Evolutionary conservation across 352 stramenopile species (phyloP), one percentile per base, ranked within the genome.

Genomic region (Globisporangium paroecandrum): DNA sequence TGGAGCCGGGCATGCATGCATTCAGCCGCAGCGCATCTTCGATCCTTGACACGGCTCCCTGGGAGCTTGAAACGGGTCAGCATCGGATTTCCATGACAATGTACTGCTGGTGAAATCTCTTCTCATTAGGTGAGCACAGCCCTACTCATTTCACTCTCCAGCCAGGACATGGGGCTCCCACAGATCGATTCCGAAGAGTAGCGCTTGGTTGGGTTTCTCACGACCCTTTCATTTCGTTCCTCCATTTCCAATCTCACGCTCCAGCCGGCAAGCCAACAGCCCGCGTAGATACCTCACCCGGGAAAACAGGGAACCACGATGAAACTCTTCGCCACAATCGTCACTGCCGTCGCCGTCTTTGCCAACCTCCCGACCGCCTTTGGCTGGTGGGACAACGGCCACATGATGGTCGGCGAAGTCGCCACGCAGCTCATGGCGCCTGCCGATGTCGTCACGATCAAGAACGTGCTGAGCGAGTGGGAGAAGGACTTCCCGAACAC

Each of bases 311-410:
- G 24, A 20, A 20, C 15, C 43, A 32, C 41, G 4, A 84, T 84
- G 77, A 84, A 84, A 69, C 24, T 76, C 41, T 70, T 79, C 29
- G 59, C 62, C 49, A 54, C 70, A 7, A 59, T 66, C 7, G 58
- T 58, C 20, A 55, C 64, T 12, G 38, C 61, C 12, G 60, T 73
- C 22, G 64, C 51, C 1, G 60, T 46, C 6, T 38, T 65, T 10
- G 29, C 58, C 2, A 69, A 72, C 49, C 41, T 77, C n/a, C 75
- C 75, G 15, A 64, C 58, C 6, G 70, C 70, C 9, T 38, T 64
- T 3, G 82, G 53, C n/a, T 89, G 79, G 79, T 90, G 82, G 82
- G 82, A 90, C 70, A 87, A 85, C 32, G 79, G 78, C 36, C 82
- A 90, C 77, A 87, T 89, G 82, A 65, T 87, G 20, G 75, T 86